These are phyloP conservation scores for Globisporangium emineosum DNA, from an alignment of 352 stramenopile genomes.

Conservation along the genomic window DNA sequence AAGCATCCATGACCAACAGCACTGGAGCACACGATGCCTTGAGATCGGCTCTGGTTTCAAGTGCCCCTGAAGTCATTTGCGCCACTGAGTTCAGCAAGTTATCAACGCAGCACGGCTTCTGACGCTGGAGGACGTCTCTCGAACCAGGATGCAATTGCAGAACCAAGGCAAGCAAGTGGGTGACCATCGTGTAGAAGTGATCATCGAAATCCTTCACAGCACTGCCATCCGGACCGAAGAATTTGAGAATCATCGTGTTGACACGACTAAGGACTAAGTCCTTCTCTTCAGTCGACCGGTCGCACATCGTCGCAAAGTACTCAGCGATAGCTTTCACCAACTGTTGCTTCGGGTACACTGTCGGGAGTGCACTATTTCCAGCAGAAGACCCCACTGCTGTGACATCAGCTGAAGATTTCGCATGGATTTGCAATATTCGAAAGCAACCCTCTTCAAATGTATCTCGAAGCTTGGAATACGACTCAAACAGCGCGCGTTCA, in stretches of 20 bases:
- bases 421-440: constrained; percentile 51
- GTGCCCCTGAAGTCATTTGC: constrained; percentile 1
- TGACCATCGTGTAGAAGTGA: constrained; percentile 40
- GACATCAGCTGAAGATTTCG: constrained; percentile 1
- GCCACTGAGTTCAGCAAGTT: constrained; percentile 45
- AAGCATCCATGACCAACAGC: constrained; percentile 62
- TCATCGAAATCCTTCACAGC: constrained; percentile 15
- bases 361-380: not conserved
- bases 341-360: constrained; percentile 37
- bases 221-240: constrained; percentile 29
- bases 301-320: constrained; percentile 61
- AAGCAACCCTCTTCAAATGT: constrained; percentile 70
- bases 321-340: constrained; percentile 64
- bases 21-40: constrained; percentile 52
- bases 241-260: constrained; percentile 42
- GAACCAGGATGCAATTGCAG: constrained; percentile 54
- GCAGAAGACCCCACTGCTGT: not conserved
- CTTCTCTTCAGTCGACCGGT: constrained; percentile 52
- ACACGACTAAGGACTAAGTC: constrained; percentile 51
- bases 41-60: constrained; percentile 5
- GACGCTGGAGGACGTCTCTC: constrained; percentile 32
- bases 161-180: constrained; percentile 70
- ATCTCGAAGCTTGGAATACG: constrained; percentile 51
- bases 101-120: constrained; percentile 46
- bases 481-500: constrained; percentile 44